These are phyloP conservation scores for Diaporthe capsici DNA, from an alignment of 2,329 filamentous ascomycete species.

Conservation along the genomic window DNA sequence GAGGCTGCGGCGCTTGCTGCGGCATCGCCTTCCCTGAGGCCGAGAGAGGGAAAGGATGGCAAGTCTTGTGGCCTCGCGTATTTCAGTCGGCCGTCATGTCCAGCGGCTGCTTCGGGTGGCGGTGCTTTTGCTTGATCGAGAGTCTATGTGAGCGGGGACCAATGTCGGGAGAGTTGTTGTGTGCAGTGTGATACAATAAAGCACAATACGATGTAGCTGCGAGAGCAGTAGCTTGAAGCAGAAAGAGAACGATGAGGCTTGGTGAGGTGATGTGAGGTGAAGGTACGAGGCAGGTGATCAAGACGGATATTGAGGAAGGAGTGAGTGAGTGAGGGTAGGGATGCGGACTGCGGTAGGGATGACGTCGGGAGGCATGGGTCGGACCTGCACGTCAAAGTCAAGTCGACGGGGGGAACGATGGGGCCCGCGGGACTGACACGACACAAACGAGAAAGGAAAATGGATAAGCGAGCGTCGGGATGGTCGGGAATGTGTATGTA, in stretches of 20 bases:
- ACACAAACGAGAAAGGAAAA: not conserved
- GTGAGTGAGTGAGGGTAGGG: not conserved
- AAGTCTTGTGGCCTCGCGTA: constrained; percentile 81
- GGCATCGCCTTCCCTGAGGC: constrained; percentile 67
- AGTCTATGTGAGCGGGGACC: not conserved
- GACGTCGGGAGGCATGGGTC: constrained; percentile 33
- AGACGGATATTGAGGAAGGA: not conserved
- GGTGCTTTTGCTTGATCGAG: not conserved
- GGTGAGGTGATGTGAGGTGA: not conserved
- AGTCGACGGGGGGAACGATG: not conserved
- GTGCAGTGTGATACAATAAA: not conserved
- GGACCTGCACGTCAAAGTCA: constrained; percentile 23
- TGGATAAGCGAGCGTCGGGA: not conserved
- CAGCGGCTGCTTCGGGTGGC: constrained; percentile 38
- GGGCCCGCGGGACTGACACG: not conserved
- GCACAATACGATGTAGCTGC: not conserved
- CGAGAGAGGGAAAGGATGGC: constrained; percentile 79
- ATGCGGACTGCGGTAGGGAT: constrained; percentile 18
- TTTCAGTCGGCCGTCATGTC: constrained; percentile 66
- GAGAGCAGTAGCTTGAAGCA: not conserved
- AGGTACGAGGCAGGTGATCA: constrained; percentile 38
- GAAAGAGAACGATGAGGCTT: not conserved
- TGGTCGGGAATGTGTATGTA: not conserved
- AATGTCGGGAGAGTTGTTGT: not conserved
- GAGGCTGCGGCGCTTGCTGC: constrained; percentile 83